Evolutionary conservation across 1,284 basidiomycete species (phyloP).

Genomic region (Sporisorium sorghi): DNA sequence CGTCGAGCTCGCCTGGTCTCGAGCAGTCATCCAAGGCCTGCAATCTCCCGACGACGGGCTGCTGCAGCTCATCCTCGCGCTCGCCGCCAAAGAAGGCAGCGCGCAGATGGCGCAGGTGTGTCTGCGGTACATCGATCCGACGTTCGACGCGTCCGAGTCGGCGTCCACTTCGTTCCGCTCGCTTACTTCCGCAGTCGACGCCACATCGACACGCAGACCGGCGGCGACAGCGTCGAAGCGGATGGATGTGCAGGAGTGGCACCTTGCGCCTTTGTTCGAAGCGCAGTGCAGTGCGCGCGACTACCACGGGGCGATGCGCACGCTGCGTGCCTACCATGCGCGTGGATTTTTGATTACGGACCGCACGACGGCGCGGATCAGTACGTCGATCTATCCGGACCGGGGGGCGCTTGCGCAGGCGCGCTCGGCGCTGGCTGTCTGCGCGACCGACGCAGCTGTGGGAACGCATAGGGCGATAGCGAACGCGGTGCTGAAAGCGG

Average conservation of each 20-base stretch:
- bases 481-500: constrained; percentile 45
- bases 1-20: constrained; percentile 56
- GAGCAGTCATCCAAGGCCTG: constrained; percentile 26
- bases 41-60: constrained; percentile 55
- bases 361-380: constrained; percentile 22
- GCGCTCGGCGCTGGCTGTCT: no score
- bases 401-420: constrained; percentile 22
- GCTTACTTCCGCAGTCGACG: background rate
- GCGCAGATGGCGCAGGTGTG: constrained; percentile 32
- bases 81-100: constrained; percentile 51
- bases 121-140: constrained; percentile 24
- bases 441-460: constrained; percentile 8
- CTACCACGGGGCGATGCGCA: constrained; percentile 43
- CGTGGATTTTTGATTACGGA: constrained; percentile 18
- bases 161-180: background rate
- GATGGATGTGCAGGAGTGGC: constrained; percentile 52
- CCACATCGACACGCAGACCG: background rate
- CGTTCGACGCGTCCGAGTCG: background rate
- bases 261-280: constrained; percentile 57
- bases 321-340: constrained; percentile 16
- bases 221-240: constrained; percentile 5
- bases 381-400: constrained; percentile 28
- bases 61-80: constrained; percentile 35
- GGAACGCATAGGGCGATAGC: constrained; percentile 31
- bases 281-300: constrained; percentile 42